Evolutionary conservation across 768 basidiomycete species (phyloP).

Genomic region (Rubroboletus pulcherrimus): DNA sequence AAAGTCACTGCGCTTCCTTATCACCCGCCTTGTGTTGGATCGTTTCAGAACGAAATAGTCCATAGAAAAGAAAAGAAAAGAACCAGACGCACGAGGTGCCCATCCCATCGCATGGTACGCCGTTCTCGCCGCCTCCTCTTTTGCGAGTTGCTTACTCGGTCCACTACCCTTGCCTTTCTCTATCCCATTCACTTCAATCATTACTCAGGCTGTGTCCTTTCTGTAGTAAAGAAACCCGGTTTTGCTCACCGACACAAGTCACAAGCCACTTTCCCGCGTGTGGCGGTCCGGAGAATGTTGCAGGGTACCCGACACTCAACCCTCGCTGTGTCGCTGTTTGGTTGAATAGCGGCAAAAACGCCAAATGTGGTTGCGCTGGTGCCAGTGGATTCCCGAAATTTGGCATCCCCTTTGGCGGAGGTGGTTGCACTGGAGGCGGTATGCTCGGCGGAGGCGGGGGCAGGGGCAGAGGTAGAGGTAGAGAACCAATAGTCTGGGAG

Average conservation of each 20-base stretch:
- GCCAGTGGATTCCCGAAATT: constrained; percentile 52
- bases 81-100: constrained; percentile 41
- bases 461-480: constrained; percentile 13
- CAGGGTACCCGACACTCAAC: constrained; percentile 56
- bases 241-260: constrained; percentile 59
- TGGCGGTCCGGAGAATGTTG: constrained; percentile 58
- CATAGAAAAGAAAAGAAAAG: neutral
- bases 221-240: neutral
- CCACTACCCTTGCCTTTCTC: constrained; percentile 64
- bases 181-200: constrained; percentile 59
- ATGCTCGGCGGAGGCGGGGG: constrained; percentile 27
- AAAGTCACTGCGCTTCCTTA: too few relatives aligned
- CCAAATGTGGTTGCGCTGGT: constrained; percentile 58
- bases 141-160: constrained; percentile 68
- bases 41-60: neutral
- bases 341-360: constrained; percentile 72
- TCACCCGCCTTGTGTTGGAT: constrained; percentile 18
- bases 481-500: constrained; percentile 9
- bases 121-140: constrained; percentile 70
- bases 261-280: constrained; percentile 69
- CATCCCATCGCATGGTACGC: constrained; percentile 77
- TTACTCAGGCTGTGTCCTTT: neutral
- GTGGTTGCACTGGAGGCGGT: constrained; percentile 34
- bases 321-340: constrained; percentile 67
- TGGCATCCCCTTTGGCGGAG: constrained; percentile 32